A percentile compares a stretch with the other conserved stretches of the same genome.
phyloP scores from a whole-genome alignment of 352 stramenopile species.

The Pythium periplocum region DNA sequence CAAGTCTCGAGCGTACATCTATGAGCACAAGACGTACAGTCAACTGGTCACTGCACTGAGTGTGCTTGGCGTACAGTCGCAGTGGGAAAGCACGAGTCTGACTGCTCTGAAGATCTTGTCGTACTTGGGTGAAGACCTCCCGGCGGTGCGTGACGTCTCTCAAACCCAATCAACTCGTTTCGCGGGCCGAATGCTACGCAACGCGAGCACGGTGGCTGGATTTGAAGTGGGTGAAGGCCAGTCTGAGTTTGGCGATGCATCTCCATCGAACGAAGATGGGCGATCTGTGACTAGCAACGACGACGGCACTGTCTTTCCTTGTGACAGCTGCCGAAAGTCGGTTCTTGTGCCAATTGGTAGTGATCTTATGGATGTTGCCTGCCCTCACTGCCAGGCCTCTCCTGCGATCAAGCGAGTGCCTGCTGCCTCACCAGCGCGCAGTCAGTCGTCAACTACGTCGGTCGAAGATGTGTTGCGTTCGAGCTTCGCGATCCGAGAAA shows the following conservation, averaged over 20 bases:
- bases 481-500: background rate
- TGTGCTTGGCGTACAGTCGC: constrained; percentile 20
- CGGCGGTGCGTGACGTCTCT: background rate
- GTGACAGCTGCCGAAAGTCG: constrained; percentile 48
- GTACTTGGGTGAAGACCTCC: background rate
- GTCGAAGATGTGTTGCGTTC: constrained; percentile 15
- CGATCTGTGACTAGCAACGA: background rate
- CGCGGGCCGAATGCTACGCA: background rate
- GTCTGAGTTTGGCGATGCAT: no score
- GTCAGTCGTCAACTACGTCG: constrained; percentile 20
- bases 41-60: constrained; percentile 34
- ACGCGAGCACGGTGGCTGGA: background rate
- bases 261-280: background rate
- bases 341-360: constrained; percentile 41
- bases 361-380: constrained; percentile 46
- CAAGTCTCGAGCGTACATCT: constrained; percentile 28
- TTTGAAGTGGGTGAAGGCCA: background rate
- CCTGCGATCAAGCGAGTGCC: constrained; percentile 27
- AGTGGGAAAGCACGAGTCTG: constrained; percentile 36
- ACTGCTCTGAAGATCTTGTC: constrained; percentile 22
- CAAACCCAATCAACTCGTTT: background rate
- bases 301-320: constrained; percentile 18
- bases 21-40: constrained; percentile 41
- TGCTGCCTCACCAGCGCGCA: background rate
- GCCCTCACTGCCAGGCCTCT: constrained; percentile 59